Base-by-base conservation (phyloP, 1,284 basidiomycete species). In the Ceratobasidium sp. region DNA sequence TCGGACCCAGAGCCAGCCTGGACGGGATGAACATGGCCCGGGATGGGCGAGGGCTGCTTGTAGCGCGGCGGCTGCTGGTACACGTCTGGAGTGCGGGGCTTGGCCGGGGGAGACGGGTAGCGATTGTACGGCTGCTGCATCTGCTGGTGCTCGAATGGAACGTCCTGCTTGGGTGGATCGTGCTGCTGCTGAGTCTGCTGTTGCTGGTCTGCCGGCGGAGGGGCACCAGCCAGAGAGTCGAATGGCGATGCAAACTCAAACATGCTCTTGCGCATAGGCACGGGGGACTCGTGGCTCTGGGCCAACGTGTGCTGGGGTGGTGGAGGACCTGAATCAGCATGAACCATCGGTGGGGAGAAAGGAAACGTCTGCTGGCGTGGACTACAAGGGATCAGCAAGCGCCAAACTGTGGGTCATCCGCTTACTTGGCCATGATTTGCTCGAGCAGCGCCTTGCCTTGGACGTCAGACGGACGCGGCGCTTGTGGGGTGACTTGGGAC, bases 161-260 rank as follows among this genome's bases (percentile, higher is more conserved):
- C 54, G n/a, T 53, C 53, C 47, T 65, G 70, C 38, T 68, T 60
- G 6, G 55, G 54, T 35, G 53, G 68, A 31, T 55, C 58, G 31
- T 64, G 58, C 15, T 35, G 60, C 42, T 64, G 43, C 90, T 88
- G 69, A 80, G 83, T 60, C 78, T 78, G 71, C 80, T 83, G 62
- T 50, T 22, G 83, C 80, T 12, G 80, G 74, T 52, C 78, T 78
- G 47, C 82, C 81, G 27, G 79, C 71, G 13, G 85, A 83, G 40
- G 56, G 1, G 74, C 42, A 35, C 71, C 69, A 31, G 79, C 77
- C 32, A 93, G 82, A 13, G 90, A 89, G 74, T 93, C 91, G 73
- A 93, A 92, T 2, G 91, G 88, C 65, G 90, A 92, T 68, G 89
- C 83, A 72, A 91, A 93, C 56, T 92, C 89, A 74, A 92, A 93